Percentiles rank a stretch among this genome's conserved stretches.
These are phyloP conservation scores for Aspergillus ellipticus DNA, from an alignment of 495 filamentous ascomycete genomes.

Conservation along the genomic window DNA sequence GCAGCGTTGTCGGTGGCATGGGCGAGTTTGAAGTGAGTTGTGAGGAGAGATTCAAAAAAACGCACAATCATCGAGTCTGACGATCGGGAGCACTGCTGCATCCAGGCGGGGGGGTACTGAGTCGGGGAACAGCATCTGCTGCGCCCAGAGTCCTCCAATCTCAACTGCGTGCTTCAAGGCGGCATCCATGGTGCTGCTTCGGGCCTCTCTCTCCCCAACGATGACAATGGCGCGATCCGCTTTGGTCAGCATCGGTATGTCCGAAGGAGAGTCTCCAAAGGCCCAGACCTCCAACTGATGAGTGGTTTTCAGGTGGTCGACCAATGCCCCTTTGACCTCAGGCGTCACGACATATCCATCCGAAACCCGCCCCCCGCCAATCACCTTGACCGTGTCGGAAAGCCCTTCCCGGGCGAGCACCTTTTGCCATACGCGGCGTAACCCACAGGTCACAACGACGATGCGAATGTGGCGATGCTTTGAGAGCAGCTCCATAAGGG, in stretches of 20 bases:
- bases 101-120: conserved; percentile 43
- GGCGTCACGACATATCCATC: conserved; percentile 53
- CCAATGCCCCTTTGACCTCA: conserved; percentile 48
- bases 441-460: conserved; percentile 56
- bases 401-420: conserved; percentile 49
- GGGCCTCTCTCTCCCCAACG: conserved; percentile 44
- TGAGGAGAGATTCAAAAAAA: conserved; percentile 33
- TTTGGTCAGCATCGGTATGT: conserved; percentile 53
- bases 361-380: conserved; percentile 51
- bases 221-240: conserved; percentile 58
- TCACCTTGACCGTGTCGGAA: conserved; percentile 41
- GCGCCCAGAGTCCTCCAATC: conserved; percentile 36
- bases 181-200: conserved; percentile 57
- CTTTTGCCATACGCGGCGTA: conserved; percentile 54
- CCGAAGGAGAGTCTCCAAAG: conserved; percentile 62
- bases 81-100: conserved; percentile 38
- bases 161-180: conserved; percentile 44
- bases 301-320: conserved; percentile 32
- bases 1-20: conserved; percentile 44
- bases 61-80: conserved; percentile 31
- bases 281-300: conserved; percentile 49
- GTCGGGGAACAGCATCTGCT: conserved; percentile 47
- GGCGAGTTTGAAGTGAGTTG: conserved; percentile 24
- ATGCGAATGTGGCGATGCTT: conserved; percentile 42
- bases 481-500: no score